These are phyloP conservation scores for Euphorbia pulcherrima DNA, from an alignment of 345 rosid species.

Conservation along the genomic window DNA sequence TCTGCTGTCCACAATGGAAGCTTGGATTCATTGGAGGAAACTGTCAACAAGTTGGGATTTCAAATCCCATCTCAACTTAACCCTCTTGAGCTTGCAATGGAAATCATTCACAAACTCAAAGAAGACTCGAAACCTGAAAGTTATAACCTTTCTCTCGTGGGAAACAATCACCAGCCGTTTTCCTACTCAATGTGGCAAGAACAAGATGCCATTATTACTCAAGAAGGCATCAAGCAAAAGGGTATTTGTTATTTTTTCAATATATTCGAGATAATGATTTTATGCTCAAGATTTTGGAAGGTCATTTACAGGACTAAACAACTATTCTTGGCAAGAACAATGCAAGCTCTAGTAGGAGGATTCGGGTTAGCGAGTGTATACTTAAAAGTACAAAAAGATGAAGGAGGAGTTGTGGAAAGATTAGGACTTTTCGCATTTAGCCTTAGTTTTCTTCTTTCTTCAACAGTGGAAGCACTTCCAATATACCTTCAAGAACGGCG, in stretches of 20 bases:
- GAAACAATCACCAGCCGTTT: constrained; percentile 12
- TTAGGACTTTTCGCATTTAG: constrained; percentile 84
- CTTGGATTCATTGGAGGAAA: constrained; percentile 57
- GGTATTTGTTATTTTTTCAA: constrained; percentile 20
- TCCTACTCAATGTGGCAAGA: constrained; percentile 34
- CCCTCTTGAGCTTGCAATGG: constrained; percentile 79
- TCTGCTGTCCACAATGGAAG: constrained; percentile 42
- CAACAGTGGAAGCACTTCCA: constrained; percentile 91
- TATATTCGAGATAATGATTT: constrained; percentile 49
- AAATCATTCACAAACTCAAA: constrained; percentile 50
- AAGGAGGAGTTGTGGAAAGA: constrained; percentile 63
- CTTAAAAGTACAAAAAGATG: constrained; percentile 48
- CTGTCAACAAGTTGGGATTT: constrained; percentile 50
- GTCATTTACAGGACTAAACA: constrained; percentile 80
- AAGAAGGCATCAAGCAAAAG: constrained; percentile 17
- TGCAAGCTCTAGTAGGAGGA: constrained; percentile 85
- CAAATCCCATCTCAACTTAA: constrained; percentile 66
- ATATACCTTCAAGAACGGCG: constrained; percentile 80
- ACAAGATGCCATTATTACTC: background rate
- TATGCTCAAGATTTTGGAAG: constrained; percentile 80
- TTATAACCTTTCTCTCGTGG: background rate
- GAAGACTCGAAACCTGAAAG: constrained; percentile 24
- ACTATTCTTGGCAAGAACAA: constrained; percentile 66
- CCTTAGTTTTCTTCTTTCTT: constrained; percentile 79
- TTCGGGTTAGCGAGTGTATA: constrained; percentile 76